Evolutionary conservation across 495 filamentous ascomycete species (phyloP).

Genomic region (Chaetomium cochliodes): DNA sequence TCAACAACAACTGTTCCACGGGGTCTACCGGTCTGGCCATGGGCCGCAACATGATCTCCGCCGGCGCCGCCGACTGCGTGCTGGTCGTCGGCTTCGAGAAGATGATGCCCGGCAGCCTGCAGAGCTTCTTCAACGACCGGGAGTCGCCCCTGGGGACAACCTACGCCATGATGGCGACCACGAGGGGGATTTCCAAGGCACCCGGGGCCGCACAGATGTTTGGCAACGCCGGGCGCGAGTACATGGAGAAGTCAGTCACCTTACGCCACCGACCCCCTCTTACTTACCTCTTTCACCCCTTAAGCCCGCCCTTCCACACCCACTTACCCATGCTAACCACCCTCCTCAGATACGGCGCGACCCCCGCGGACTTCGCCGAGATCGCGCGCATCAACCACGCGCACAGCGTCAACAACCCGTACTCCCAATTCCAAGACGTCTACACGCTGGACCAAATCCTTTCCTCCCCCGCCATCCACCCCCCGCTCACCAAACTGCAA

Average conservation of each 20-base stretch:
- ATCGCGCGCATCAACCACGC: slow-evolving; percentile 93
- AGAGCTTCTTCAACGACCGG: slow-evolving; percentile 76
- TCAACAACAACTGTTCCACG: slow-evolving; percentile 98
- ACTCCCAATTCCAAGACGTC: slow-evolving; percentile 91
- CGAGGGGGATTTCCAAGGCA: slow-evolving; percentile 73
- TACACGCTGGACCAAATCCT: slow-evolving; percentile 86
- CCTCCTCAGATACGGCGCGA: slow-evolving; percentile 69
- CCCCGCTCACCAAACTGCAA: slow-evolving; percentile 67
- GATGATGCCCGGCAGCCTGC: slow-evolving; percentile 89
- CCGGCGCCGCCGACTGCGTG: slow-evolving; percentile 79
- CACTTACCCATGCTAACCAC: neutral
- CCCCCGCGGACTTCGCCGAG: slow-evolving; percentile 84
- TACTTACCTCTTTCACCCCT: neutral
- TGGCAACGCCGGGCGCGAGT: slow-evolving; percentile 90
- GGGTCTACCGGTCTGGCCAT: slow-evolving; percentile 85
- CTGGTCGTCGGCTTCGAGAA: slow-evolving; percentile 96
- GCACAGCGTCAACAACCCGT: slow-evolving; percentile 89
- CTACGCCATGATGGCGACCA: slow-evolving; percentile 75
- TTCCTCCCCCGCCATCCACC: slow-evolving; percentile 68
- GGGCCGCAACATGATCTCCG: slow-evolving; percentile 74
- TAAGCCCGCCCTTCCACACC: neutral
- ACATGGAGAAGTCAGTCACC: slow-evolving; percentile 79
- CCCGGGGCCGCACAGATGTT: slow-evolving; percentile 92
- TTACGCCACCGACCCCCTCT: slow-evolving; percentile 5
- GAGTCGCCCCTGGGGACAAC: slow-evolving; percentile 71